Base-by-base conservation (phyloP, 176 grass and related monocot species). In the Chrysopogon serrulatus region DNA sequence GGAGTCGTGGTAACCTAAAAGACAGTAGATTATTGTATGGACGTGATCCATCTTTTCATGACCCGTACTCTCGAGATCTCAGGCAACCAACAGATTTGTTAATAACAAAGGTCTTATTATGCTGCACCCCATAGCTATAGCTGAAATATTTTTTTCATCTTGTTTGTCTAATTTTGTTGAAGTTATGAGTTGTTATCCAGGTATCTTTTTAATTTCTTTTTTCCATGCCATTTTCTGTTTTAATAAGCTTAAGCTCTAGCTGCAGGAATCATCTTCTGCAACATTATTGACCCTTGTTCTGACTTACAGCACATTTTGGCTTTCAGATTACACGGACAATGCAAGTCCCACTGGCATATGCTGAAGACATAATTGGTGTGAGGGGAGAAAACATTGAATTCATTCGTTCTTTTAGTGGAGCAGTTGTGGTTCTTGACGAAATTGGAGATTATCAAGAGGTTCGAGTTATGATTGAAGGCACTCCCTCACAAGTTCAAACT, bases 281-380 rank as follows among this genome's bases (percentile, higher is more conserved):
- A 62, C 45, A 71, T 53, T 45, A 71, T 53, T 45, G 75, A 73
- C 63, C 6, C 7, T 65, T 36, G 27, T 47, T 10, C 59, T 59
- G 36, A 24, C 44, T 82, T 82, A 82, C 13, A 40, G 2, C 16
- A 31, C 57, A 24, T 70, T 76, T 82, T 77, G 71, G 39, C 4
- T 82, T 87, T 82, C 84, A 97, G 90, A 61, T 92, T 34, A 97
- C 79, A 41, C 87, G 87, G 62, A 97, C 85, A 47, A 94, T 97
- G 94, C 80, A 90, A 83, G 84, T 94, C 66, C 94, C 92, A 35
- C 84, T 97, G 83, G 39, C 67, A 71, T 84, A 87, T 86, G 91
- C 89, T 4, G 92, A 92, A 76, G 87, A 92, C 33, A 90, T 97
- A 77, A 94, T 97, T 82, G 94, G 92, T 39, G 28, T 78, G 12